Evolutionary conservation across 1,139 yeast genomes (phyloP), one percentile per base, ranked within the genome.

Genomic region (Blastobotrys illinoisensis): DNA sequence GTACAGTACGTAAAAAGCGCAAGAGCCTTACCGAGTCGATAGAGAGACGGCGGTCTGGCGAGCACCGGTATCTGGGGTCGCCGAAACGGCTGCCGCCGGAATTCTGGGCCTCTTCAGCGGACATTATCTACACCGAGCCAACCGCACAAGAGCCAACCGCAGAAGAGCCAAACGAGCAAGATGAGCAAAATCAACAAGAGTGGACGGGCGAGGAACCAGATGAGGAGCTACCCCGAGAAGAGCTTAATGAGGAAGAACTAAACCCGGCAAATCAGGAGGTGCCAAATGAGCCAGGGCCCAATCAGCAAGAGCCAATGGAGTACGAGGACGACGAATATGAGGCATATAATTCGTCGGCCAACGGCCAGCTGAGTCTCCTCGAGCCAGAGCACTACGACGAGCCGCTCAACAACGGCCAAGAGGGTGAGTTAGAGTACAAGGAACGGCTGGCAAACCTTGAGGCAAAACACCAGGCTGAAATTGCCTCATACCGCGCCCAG

Each of bases 401-500:
- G n/a, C 43, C 20, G 16, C 44, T 16, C n/a, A 26, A 36, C 20
- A 21, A n/a, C 9, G 21, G 24, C 44, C 45, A 16, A 16, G 46
- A 48, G 16, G 9, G 16, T 4, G 40, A 32, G 13, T n/a, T 32
- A 32, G 13, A 11, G 46, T 20, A 44, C 26, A 26, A 44, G 16
- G 24, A n/a, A 23, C 46, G 20, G 20, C 24, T 44, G 26, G 23
- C 46, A 24, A 18, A 40, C 19, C n/a, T 26, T 2, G 32, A 44
- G 14, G 54, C 48, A 5, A 32, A 52, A 20, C 44, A 59, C 20
- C 49, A 57, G 23, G 57, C 66, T 1, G 67, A 66, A 49, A 49
- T 67, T 1, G 62, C 60, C 9, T 52, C 64, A n/a, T 48, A 65
- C 40, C 55, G 58, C 36, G 69, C 70, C 9, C 56, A 58, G 45